phyloP scores from a whole-genome alignment of 176 grass and related monocot species.

The Pontederia paniculata region DNA sequence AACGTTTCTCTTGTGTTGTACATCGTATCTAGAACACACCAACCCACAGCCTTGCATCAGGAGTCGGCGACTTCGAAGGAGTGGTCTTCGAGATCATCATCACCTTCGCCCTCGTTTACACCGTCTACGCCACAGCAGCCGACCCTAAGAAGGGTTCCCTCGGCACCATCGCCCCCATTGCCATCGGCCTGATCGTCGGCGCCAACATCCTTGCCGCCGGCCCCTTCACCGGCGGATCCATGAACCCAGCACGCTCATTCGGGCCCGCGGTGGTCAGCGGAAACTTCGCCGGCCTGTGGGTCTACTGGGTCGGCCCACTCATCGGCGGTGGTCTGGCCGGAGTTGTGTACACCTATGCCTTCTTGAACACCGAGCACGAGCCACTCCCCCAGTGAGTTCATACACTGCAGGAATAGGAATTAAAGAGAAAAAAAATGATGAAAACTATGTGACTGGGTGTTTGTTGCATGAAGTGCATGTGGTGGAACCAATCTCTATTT shows the following conservation, averaged over 20 bases:
- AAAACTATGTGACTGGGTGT: too few relatives aligned
- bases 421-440: too few relatives aligned
- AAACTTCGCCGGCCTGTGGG: slow-evolving; percentile 15
- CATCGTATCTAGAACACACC: slow-evolving; percentile 10
- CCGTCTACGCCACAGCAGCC: slow-evolving; percentile 29
- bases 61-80: slow-evolving; percentile 13
- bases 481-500: too few relatives aligned
- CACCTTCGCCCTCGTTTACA: slow-evolving; percentile 36
- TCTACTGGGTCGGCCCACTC: slow-evolving; percentile 34
- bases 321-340: slow-evolving; percentile 29
- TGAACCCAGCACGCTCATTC: slow-evolving; percentile 40
- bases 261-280: slow-evolving; percentile 26
- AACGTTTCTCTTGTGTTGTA: neutral
- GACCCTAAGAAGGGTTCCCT: slow-evolving; percentile 34
- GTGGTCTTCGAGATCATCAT: slow-evolving; percentile 25
- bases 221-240: slow-evolving; percentile 29
- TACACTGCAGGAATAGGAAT: too few relatives aligned
- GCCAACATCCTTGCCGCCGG: slow-evolving; percentile 36
- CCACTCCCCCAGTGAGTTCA: too few relatives aligned
- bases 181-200: slow-evolving; percentile 36
- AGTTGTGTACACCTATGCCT: slow-evolving; percentile 20
- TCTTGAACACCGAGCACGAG: slow-evolving; percentile 9
- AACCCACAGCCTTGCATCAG: slow-evolving; percentile 19
- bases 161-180: slow-evolving; percentile 29
- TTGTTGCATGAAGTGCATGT: too few relatives aligned